Evolutionary conservation across 768 basidiomycete genomes (phyloP), one percentile per base, ranked within the genome.

Genomic region (Strobilomyces dryophilus): DNA sequence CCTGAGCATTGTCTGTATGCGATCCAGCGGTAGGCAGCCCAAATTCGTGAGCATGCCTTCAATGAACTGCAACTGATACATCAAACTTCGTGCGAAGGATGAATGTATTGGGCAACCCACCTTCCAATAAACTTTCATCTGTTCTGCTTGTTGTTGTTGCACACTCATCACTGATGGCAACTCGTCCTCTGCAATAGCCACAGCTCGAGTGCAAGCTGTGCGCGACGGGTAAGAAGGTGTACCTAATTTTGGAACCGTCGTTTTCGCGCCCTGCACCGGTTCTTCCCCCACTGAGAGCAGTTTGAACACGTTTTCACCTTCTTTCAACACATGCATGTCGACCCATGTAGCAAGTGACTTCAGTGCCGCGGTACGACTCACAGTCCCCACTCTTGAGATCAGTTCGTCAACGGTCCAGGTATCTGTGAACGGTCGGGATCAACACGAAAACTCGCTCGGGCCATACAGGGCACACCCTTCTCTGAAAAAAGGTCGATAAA

Each of bases 11-110:
- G 79, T 76, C 65, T 97, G 93, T 62, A 97, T 92, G n/a, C 88
- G 80, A 55, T 90, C 87, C 41, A 90, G 63, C 2, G 87, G 79
- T 15, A 94, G 76, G 3, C 81, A 67, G 10, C 88, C 89, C 41
- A 98, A 74, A 66, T 93, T 95, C 49, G 84, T 92, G 52, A 97
- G 84, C 87, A 93, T 92, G 27, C 89, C 92, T 70, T 91, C 86
- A 55, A 95, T 89, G 71, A 87, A 95, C 88, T 92, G 55, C 20
- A 39, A 14, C 6, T 46, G 8, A 49, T 9, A 48, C 45, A 53
- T 59, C 40, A 51, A 41, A 35, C 12, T 53, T 36, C 27, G 26
- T 17, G 47, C 11, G 3, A 12, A 43, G 5, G 29, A 24, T 21
- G 43, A 43, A 40, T 9, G 3, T 9, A n/a, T 20, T 6, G 14